Percentiles rank a stretch among this genome's conserved stretches.
These are phyloP conservation scores for Jimgerdemannia lactiflua DNA, from an alignment of 192 early-diverging fungal species.

Conservation along the genomic window DNA sequence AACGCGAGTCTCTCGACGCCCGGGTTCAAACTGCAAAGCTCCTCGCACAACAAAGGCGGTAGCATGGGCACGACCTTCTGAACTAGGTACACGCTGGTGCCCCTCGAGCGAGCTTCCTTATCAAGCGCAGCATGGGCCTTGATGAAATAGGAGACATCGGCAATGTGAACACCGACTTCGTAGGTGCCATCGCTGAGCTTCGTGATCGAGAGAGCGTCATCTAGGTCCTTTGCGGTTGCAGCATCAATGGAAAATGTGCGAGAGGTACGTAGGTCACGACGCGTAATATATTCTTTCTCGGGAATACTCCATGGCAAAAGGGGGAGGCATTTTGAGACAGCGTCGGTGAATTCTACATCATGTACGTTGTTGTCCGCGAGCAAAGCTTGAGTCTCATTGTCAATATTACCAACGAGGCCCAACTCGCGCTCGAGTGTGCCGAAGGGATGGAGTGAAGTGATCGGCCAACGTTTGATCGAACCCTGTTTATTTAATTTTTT, in stretches of 20 bases:
- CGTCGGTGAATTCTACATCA: constrained; percentile 67
- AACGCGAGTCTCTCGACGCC: constrained; percentile 86
- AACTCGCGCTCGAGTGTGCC: constrained; percentile 69
- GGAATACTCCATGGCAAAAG: constrained; percentile 76
- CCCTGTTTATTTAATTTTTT: constrained; percentile 19
- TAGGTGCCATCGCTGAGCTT: constrained; percentile 59
- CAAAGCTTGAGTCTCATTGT: constrained; percentile 76
- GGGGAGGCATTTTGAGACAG: constrained; percentile 76
- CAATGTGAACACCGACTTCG: constrained; percentile 84
- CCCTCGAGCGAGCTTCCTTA: constrained; percentile 85
- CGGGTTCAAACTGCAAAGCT: constrained; percentile 88
- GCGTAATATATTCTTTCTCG: constrained; percentile 51
- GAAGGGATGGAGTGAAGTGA: constrained; percentile 67
- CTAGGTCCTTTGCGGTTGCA: constrained; percentile 72
- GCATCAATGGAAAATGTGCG: constrained; percentile 93
- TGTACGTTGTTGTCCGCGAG: constrained; percentile 81
- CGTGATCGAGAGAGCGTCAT: constrained; percentile 74
- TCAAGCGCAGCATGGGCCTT: constrained; percentile 92
- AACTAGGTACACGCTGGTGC: constrained; percentile 92
- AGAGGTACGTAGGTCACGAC: constrained; percentile 70
- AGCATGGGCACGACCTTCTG: constrained; percentile 97
- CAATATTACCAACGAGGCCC: constrained; percentile 75
- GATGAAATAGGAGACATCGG: constrained; percentile 97
- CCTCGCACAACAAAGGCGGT: constrained; percentile 84
- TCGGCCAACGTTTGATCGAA: constrained; percentile 69